A percentile compares a stretch with the other conserved stretches of the same genome.
These are phyloP conservation scores for Entamoeba nuttalli DNA, from an alignment of 208 protist species.

Conservation along the genomic window DNA sequence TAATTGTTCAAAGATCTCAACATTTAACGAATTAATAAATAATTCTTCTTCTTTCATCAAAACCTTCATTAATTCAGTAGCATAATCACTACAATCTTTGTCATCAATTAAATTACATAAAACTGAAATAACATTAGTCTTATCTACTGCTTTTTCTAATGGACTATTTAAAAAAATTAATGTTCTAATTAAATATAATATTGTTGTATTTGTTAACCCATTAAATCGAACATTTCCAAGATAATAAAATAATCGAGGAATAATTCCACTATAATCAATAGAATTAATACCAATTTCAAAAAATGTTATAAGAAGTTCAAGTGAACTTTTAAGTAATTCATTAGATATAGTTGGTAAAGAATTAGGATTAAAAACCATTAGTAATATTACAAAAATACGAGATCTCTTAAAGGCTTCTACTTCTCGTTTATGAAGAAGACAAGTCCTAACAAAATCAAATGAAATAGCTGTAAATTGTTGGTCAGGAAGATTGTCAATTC, in stretches of 20 bases:
- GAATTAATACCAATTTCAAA: background rate
- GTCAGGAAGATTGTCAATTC: background rate
- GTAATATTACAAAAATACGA: background rate
- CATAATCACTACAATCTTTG: background rate
- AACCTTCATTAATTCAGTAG: background rate
- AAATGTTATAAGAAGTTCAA: background rate
- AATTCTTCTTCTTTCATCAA: background rate
- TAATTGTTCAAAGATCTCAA: too few relatives aligned
- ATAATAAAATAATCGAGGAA: background rate
- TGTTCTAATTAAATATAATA: background rate
- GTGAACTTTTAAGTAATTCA: background rate
- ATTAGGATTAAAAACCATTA: background rate
- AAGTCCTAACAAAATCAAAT: background rate
- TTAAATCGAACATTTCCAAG: background rate
- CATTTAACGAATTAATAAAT: background rate
- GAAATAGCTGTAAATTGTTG: background rate
- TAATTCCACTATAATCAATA: background rate
- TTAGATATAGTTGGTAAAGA: background rate
- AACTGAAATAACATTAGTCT: background rate
- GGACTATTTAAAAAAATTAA: background rate
- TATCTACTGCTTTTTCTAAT: background rate
- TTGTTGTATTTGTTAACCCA: background rate
- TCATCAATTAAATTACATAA: background rate
- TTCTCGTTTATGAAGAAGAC: background rate
- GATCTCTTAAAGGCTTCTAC: background rate